Evolutionary conservation across 2,329 filamentous ascomycete genomes (phyloP).

Genomic region (Didymella exigua): DNA sequence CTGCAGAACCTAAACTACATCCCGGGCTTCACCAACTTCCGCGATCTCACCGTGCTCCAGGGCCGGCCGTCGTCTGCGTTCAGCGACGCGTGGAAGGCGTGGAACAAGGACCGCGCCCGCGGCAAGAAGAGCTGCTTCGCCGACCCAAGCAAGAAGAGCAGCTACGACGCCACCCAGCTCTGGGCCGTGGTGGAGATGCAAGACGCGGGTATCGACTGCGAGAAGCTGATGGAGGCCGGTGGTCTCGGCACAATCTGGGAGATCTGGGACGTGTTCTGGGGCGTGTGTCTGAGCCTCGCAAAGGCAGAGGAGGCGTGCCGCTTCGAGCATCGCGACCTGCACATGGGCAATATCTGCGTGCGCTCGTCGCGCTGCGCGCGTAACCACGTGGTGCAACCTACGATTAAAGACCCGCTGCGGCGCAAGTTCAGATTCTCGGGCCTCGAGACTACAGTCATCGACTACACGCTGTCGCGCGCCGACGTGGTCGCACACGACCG

Average conservation of each 20-base stretch:
- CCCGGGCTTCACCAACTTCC: slow-evolving; percentile 67
- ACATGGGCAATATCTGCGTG: slow-evolving; percentile 71
- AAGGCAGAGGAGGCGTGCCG: slow-evolving; percentile 64
- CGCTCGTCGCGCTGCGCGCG: slow-evolving; percentile 26
- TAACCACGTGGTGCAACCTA: slow-evolving; percentile 33
- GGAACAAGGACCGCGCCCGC: slow-evolving; percentile 52
- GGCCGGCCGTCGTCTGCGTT: slow-evolving; percentile 61
- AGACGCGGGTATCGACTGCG: slow-evolving; percentile 65
- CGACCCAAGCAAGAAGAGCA: slow-evolving; percentile 60
- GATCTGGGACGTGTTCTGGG: slow-evolving; percentile 71
- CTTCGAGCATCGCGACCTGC: slow-evolving; percentile 71
- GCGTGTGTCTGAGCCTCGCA: slow-evolving; percentile 65
- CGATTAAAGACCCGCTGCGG: slow-evolving; percentile 44
- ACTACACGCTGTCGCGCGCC: slow-evolving; percentile 71
- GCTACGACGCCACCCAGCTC: slow-evolving; percentile 61
- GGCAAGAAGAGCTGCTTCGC: slow-evolving; percentile 59
- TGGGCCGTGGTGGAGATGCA: slow-evolving; percentile 72
- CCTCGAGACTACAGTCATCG: slow-evolving; percentile 68
- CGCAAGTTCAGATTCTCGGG: slow-evolving; percentile 58
- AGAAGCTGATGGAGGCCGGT: slow-evolving; percentile 44
- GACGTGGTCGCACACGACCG: slow-evolving; percentile 46
- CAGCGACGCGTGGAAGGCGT: slow-evolving; percentile 52
- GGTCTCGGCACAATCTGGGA: slow-evolving; percentile 49
- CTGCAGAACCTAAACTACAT: slow-evolving; percentile 64
- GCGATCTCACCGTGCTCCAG: slow-evolving; percentile 63